Conservation (phyloP, 495 filamentous ascomycete species). For the Penicillium cinerascens region DNA sequence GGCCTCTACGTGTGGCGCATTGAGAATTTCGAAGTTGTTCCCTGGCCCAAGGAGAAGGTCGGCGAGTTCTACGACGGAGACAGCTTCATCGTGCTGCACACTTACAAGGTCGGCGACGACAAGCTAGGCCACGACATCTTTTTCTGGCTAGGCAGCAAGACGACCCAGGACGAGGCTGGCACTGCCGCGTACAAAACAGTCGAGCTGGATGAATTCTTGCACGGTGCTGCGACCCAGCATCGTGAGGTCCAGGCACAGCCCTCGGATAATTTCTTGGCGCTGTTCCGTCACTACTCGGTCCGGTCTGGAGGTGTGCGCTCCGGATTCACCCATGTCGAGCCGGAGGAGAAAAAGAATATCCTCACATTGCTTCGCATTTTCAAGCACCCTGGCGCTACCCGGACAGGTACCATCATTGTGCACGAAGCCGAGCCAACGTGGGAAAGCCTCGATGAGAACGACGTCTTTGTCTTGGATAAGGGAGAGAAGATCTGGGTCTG, state of each 20-base stretch:
- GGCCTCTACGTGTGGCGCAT: slow-evolving; percentile 59
- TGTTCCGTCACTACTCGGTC: slow-evolving; percentile 55
- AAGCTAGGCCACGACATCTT: slow-evolving; percentile 55
- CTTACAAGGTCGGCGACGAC: slow-evolving; percentile 48
- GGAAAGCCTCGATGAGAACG: slow-evolving; percentile 56
- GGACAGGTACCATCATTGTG: slow-evolving; percentile 49
- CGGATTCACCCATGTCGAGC: slow-evolving; percentile 58
- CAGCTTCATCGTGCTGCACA: slow-evolving; percentile 59
- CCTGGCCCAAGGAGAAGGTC: slow-evolving; percentile 50
- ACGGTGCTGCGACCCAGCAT: slow-evolving; percentile 56
- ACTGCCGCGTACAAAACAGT: slow-evolving; percentile 65
- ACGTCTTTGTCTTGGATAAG: slow-evolving; percentile 59
- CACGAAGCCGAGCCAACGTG: slow-evolving; percentile 60
- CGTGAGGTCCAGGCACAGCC: slow-evolving; percentile 54
- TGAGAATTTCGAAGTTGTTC: slow-evolving; percentile 57
- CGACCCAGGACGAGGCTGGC: slow-evolving; percentile 60
- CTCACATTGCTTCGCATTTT: slow-evolving; percentile 55
- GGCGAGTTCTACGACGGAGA: slow-evolving; percentile 62
- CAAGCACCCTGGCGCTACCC: slow-evolving; percentile 45
- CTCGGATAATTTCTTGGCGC: slow-evolving; percentile 52
- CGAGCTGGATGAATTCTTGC: slow-evolving; percentile 60
- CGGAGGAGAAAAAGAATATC: slow-evolving; percentile 36
- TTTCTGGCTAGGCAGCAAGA: slow-evolving; percentile 60
- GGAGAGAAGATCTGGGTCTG: slow-evolving; percentile 62
- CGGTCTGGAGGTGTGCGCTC: slow-evolving; percentile 55